A percentile compares a stretch with the other conserved stretches of the same genome.
Evolutionary conservation across 305 asterid genomes (phyloP).

Genomic region (Fraxinus greggii): DNA sequence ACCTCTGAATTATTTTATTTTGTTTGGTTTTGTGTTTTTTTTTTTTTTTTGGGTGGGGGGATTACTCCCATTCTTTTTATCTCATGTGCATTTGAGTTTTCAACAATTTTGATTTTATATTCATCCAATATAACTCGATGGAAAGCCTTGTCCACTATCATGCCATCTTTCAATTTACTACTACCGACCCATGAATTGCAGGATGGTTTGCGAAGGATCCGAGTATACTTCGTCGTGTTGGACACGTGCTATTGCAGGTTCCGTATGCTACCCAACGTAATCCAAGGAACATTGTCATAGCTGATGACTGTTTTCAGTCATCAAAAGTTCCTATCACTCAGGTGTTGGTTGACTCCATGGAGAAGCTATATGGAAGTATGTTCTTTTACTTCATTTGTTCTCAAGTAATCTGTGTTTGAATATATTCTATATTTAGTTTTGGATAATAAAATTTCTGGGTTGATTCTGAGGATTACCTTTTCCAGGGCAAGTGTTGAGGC

Average conservation of each 20-base stretch:
- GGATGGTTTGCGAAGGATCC: conserved; percentile 98
- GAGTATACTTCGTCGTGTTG: conserved; percentile 79
- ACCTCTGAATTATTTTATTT: not conserved
- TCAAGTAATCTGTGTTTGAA: not conserved
- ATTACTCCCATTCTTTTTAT: not conserved
- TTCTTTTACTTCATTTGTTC: conserved; percentile 22
- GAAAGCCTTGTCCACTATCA: not conserved
- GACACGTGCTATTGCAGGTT: conserved; percentile 84
- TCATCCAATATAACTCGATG: not conserved
- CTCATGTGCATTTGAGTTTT: not conserved
- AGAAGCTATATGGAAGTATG: conserved; percentile 90
- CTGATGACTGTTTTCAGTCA: conserved; percentile 76
- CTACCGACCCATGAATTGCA: conserved; percentile 36
- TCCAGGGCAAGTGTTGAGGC: conserved; percentile 92
- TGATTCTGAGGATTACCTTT: conserved; percentile 33
- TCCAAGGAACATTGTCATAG: conserved; percentile 76
- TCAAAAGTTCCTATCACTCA: conserved; percentile 56
- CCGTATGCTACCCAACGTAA: conserved; percentile 71
- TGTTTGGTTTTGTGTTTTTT: not conserved
- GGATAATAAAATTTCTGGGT: conserved; percentile 22
- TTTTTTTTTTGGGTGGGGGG: too few species aligned
- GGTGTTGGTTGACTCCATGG: conserved; percentile 67
- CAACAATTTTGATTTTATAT: not conserved
- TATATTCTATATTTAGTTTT: conserved; percentile 8
- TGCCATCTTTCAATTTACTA: conserved; percentile 5